Percentiles rank a stretch among this genome's conserved stretches.
phyloP scores from a whole-genome alignment of 1,284 basidiomycete species.

The Ceratobasidium sp. region DNA sequence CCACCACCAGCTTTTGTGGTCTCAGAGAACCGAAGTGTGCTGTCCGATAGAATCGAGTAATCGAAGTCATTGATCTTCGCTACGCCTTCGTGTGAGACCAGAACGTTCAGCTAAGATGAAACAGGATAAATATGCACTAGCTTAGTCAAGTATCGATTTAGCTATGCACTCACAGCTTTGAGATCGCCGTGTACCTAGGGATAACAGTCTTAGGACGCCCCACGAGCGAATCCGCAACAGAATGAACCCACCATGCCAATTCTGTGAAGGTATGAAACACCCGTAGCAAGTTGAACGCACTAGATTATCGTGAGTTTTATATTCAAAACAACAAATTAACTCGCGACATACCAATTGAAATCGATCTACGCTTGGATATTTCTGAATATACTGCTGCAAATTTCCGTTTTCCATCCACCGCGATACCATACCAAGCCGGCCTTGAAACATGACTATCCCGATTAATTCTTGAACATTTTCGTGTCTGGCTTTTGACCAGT shows the following conservation, averaged over 20 bases:
- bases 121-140: not conserved
- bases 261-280: not conserved
- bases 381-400: not conserved
- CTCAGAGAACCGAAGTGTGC: not conserved
- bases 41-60: not conserved
- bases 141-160: too few species aligned
- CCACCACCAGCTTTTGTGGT: constrained; percentile 22
- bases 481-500: not conserved
- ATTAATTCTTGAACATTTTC: not conserved
- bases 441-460: constrained; percentile 1
- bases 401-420: constrained; percentile 18
- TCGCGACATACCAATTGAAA: not conserved
- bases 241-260: not conserved
- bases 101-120: not conserved
- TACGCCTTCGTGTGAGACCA: not conserved
- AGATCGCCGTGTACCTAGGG: constrained; percentile 14
- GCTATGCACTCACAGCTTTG: not conserved
- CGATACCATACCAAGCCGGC: constrained; percentile 15
- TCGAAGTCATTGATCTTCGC: constrained; percentile 12
- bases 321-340: not conserved
- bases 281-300: constrained; percentile 7
- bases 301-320: not conserved
- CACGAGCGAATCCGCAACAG: not conserved
- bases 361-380: not conserved
- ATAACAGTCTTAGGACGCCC: not conserved